Evolutionary conservation across 2,329 filamentous ascomycete species (phyloP), one percentile per base, ranked within the genome.

Genomic region (Teratosphaeria gauchensis): DNA sequence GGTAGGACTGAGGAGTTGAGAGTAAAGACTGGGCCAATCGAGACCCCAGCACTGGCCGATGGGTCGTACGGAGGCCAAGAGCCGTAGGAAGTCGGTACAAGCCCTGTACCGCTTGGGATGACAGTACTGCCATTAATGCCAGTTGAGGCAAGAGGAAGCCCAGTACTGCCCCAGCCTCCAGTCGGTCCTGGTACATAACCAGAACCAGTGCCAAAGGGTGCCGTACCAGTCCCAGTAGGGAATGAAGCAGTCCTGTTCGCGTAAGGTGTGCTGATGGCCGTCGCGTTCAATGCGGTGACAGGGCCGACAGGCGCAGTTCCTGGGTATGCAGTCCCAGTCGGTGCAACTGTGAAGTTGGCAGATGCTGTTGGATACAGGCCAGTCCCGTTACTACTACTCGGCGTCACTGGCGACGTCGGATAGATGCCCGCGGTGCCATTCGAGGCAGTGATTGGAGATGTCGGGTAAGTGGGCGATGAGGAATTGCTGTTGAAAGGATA

Each of bases 401-500:
- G 14, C 14, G 52, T 53, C 12, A 52, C 51, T 24, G 51, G 51
- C 16, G 51, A 52, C 14, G 51, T 32, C 31, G 31, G 32, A 51
- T 8, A 42, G 11, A 38, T 31, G 16, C 48, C 19, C 30, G 56
- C 33, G 7, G 56, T 59, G 21, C 53, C 53, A 31, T 60, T 62
- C 32, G 55, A 62, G 16, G 62, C 48, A 9, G 58, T 54, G 54
- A 62, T 54, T 53, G 68, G 64, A 51, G 55, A 55, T 1, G 57
- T 54, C 28, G 53, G 33, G 52, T 51, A 58, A 51, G 53, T 33
- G 8, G 16, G 16, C 42, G 42, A 48, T n/a, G 42, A 48, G 21
- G 42, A 48, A 48, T 48, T 48, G 42, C 42, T 46, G 42, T 1
- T 19, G 42, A 48, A 48, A 16, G 42, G 42, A n/a, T 24, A 24